Evolutionary conservation across 805 yeast genomes (phyloP), one percentile per base, ranked within the genome.

Genomic region (Lipomyces anomalus): DNA sequence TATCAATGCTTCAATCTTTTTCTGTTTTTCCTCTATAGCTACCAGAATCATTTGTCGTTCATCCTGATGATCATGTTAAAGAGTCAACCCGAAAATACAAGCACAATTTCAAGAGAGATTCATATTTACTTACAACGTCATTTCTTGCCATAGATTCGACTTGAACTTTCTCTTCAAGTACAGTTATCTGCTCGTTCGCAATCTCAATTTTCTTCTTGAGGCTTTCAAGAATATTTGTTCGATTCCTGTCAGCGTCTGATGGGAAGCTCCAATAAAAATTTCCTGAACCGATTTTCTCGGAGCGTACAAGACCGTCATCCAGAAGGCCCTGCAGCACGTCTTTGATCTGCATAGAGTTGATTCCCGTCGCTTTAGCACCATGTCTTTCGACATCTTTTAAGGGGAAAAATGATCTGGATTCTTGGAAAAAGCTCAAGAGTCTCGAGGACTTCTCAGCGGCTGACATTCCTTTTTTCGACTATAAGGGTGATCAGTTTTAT

Each of bases 271-370:
- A 49, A 57, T 49, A 50, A 64, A 67, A 45, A 61, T 65, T 49
- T 59, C 62, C 58, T 72, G 66, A 64, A 0, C 83, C 84, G 57
- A 82, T 76, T 58, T 78, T 78, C 48, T 74, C 79, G 33, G 69
- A 67, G 36, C 68, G 69, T 5, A 76, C 67, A 24, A 74, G 53
- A 21, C 67, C 71, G 42, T 77, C 82, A 50, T 75, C 79, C 6
- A 74, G 56, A 46, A 77, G 65, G 3, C 58, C 52, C 35, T 72
- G 73, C 6, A 77, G 52, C 1, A 76, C 50, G 6, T 73, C 79
- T 53, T 78, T 77, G 34, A 77, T 74, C 41, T 74, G 72, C 75
- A 76, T 75, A 0, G 76, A 57, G n/a, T 74, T 68, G 4, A 77
- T 68, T 0, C 78, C 78, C 0, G 70, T 67, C 38, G 62, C 63